Percentiles rank a stretch among this genome's conserved stretches.
Evolutionary conservation across 139 green algal species (phyloP).

Genomic region (Pseudopediastrum boryanum): DNA sequence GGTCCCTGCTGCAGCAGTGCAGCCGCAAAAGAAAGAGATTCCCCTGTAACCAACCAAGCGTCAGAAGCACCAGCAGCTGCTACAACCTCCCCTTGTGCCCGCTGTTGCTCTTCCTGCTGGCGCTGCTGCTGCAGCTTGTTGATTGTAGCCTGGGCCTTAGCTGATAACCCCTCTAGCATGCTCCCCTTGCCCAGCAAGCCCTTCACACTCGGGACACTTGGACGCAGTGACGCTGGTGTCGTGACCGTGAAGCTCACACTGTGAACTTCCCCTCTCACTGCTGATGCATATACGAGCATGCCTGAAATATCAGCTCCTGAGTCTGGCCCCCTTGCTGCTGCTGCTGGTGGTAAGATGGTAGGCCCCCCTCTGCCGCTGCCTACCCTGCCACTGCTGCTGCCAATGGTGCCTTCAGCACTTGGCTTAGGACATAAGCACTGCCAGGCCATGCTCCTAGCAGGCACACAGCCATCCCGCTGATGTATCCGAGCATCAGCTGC

Average conservation of each 20-base stretch:
- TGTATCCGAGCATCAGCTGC: too few species aligned
- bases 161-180: too few species aligned
- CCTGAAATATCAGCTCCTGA: neutral
- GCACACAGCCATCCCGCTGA: too few species aligned
- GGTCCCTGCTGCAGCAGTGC: neutral
- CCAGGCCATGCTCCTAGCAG: too few species aligned
- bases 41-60: too few species aligned
- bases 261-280: neutral
- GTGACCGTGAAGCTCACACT: conserved; percentile 26
- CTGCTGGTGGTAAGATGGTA: conserved; percentile 4
- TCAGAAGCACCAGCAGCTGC: too few species aligned
- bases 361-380: conserved; percentile 1
- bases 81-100: too few species aligned
- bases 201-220: neutral
- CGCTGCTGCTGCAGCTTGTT: conserved; percentile 5
- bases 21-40: too few species aligned
- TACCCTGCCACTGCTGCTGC: conserved; percentile 13
- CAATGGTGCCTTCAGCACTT: neutral
- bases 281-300: neutral
- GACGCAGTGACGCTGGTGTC: neutral
- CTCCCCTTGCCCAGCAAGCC: neutral
- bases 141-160: too few species aligned
- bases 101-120: too few species aligned
- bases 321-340: neutral
- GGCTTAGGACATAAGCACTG: too few species aligned